These are phyloP conservation scores for Solanum chiquidenum DNA, from an alignment of 257 asterid genomes.

Conservation along the genomic window DNA sequence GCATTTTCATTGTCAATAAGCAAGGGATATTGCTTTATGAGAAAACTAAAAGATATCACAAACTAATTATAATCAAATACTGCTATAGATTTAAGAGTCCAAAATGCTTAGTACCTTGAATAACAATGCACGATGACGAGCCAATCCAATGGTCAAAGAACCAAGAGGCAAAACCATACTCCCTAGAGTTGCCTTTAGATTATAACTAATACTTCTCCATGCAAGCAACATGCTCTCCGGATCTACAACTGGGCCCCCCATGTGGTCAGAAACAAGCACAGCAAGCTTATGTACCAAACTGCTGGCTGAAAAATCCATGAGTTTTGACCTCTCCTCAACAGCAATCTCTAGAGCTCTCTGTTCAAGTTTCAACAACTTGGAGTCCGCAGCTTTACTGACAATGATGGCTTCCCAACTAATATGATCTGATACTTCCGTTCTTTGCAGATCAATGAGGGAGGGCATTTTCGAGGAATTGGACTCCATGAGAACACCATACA, in stretches of 20 bases:
- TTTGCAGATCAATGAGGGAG: slow-evolving; percentile 83
- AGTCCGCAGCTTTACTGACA: slow-evolving; percentile 68
- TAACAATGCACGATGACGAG: slow-evolving; percentile 97
- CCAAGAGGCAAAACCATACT: slow-evolving; percentile 97
- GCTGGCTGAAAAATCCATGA: slow-evolving; percentile 23
- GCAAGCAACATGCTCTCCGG: slow-evolving; percentile 69
- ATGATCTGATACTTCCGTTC: slow-evolving; percentile 52
- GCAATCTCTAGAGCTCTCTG: slow-evolving; percentile 65
- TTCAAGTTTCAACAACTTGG: slow-evolving; percentile 72
- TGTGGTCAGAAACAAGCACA: slow-evolving; percentile 63
- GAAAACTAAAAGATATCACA: not conserved
- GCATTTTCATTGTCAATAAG: not conserved
- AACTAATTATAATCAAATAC: not conserved
- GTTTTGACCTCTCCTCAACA: slow-evolving; percentile 34
- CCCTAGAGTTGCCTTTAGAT: slow-evolving; percentile 57
- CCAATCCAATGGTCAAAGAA: slow-evolving; percentile 74
- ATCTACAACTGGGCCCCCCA: slow-evolving; percentile 95
- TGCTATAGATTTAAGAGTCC: not conserved
- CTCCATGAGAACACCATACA: slow-evolving; percentile 58
- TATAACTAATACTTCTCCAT: slow-evolving; percentile 61
- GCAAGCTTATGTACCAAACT: slow-evolving; percentile 65
- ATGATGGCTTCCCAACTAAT: slow-evolving; percentile 88
- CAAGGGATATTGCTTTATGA: not conserved
- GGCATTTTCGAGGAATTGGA: slow-evolving; percentile 85
- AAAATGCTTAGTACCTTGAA: slow-evolving; percentile 60